phyloP scores from a whole-genome alignment of 176 grass and related monocot species.

The Lolium multiflorum region DNA sequence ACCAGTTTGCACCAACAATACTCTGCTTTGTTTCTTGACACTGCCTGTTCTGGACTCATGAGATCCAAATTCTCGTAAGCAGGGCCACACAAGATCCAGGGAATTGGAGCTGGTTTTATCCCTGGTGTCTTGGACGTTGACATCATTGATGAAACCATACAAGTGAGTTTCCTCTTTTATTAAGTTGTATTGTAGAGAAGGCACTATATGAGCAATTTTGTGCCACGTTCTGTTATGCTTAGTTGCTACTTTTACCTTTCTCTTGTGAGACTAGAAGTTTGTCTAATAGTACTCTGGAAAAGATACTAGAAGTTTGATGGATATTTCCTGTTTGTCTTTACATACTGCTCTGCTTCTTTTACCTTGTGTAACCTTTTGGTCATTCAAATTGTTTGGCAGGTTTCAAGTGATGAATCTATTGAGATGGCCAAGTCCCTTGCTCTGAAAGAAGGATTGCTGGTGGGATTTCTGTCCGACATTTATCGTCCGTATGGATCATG shows the following conservation, averaged over 20 bases:
- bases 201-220: neutral
- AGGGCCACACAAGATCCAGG: slow-evolving; percentile 98
- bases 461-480: slow-evolving; percentile 35
- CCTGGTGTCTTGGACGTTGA: slow-evolving; percentile 77
- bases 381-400: slow-evolving; percentile 48
- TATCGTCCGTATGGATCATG: neutral
- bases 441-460: slow-evolving; percentile 89
- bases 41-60: slow-evolving; percentile 37
- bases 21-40: neutral
- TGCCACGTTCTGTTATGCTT: neutral
- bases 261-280: neutral
- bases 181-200: slow-evolving; percentile 1
- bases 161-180: slow-evolving; percentile 46
- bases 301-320: neutral
- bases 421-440: slow-evolving; percentile 79
- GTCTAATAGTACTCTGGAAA: too few species aligned
- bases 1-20: slow-evolving; percentile 35
- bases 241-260: neutral
- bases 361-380: slow-evolving; percentile 20
- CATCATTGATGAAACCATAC: slow-evolving; percentile 74
- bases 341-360: slow-evolving; percentile 10
- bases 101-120: slow-evolving; percentile 92
- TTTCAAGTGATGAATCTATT: slow-evolving; percentile 90
- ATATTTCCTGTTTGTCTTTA: neutral
- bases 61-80: slow-evolving; percentile 8